Base-by-base conservation (phyloP, 1,284 basidiomycete species). In the Athelia sp. region DNA sequence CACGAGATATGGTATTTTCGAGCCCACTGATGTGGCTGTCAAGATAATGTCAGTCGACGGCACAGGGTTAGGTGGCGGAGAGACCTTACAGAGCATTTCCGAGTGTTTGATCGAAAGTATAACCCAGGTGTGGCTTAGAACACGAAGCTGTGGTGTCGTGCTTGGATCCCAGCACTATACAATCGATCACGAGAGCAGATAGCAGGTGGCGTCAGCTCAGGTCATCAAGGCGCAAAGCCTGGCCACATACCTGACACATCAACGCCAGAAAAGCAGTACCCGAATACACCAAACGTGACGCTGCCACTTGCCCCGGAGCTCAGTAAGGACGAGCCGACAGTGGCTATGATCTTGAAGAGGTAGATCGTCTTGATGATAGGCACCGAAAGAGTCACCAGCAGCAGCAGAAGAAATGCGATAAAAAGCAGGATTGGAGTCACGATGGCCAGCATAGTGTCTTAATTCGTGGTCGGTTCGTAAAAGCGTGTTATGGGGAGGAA, bases 321-420 rank as follows among this genome's bases (percentile, higher is more conserved):
- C 29, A 74, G 54, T 43, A 74, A 45, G 35, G 62, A 58, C 3
- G 66, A 62, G 21, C 58, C 59, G 50, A 67, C 60, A 45, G 68
- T 59, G 11, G 69, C 71, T n/a, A 67, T 56, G 23, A 81, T 64
- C 43, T 64, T 65, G 59, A 81, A 77, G 51, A 82, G 67, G 62
- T 69, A 78, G 47, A 82, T 74, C 53, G 67, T 61, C 60, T 78
- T 75, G 58, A 74, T 74, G 58, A 83, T 76, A n/a, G 79, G 78
- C n/a, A 72, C 68, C 3, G 79, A 82, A 47, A 82, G 71, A 4
- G 76, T 74, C 31, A 78, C 74, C 26, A 83, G 69, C 38, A 84
- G 70, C 18, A 83, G 69, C 29, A 84, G 68, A 18, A 82, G 52
- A 58, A 78, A 82, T 3, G 78, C 75, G 21, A 72, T 57, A 57